A percentile compares a stretch with the other conserved stretches of the same genome.
Evolutionary conservation across 2,329 filamentous ascomycete species (phyloP).

Genomic region (Geosmithia putterillii): DNA sequence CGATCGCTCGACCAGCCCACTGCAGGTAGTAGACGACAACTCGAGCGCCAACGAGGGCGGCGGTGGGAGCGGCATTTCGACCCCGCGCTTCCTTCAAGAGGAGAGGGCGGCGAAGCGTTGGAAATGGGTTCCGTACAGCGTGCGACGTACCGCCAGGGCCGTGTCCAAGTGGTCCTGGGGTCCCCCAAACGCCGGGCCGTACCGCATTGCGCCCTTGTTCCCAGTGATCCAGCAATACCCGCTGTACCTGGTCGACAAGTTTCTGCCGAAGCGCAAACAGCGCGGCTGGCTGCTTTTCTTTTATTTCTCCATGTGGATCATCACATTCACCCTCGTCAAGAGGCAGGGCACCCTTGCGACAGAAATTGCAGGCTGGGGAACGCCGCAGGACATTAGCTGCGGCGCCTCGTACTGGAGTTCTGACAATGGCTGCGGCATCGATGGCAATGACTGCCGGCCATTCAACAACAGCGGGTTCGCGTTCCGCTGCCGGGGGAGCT

Average conservation of each 20-base stretch:
- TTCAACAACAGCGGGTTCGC: slow-evolving; percentile 59
- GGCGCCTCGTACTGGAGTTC: slow-evolving; percentile 57
- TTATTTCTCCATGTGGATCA: slow-evolving; percentile 55
- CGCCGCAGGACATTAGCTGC: slow-evolving; percentile 53
- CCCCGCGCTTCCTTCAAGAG: slow-evolving; percentile 50
- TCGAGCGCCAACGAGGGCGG: slow-evolving; percentile 13
- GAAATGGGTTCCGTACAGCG: slow-evolving; percentile 45
- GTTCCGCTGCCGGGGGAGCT: slow-evolving; percentile 66
- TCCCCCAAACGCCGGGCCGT: slow-evolving; percentile 35
- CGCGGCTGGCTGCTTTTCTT: slow-evolving; percentile 44
- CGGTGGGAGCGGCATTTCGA: slow-evolving; percentile 23
- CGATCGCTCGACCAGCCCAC: slow-evolving; percentile 4
- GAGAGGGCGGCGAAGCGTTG: slow-evolving; percentile 24
- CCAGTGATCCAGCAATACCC: slow-evolving; percentile 57
- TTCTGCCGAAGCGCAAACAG: slow-evolving; percentile 46
- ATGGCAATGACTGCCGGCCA: slow-evolving; percentile 63
- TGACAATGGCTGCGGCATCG: slow-evolving; percentile 60
- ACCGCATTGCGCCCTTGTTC: slow-evolving; percentile 45
- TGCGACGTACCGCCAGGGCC: slow-evolving; percentile 30
- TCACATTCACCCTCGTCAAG: slow-evolving; percentile 58
- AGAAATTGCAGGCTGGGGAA: slow-evolving; percentile 56
- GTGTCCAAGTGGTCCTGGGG: slow-evolving; percentile 40
- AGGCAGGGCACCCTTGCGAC: slow-evolving; percentile 45
- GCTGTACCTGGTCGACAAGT: slow-evolving; percentile 47
- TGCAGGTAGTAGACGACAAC: slow-evolving; percentile 31